phyloP scores from a whole-genome alignment of 2,329 filamentous ascomycete species.

The Thermoascus crustaceus region DNA sequence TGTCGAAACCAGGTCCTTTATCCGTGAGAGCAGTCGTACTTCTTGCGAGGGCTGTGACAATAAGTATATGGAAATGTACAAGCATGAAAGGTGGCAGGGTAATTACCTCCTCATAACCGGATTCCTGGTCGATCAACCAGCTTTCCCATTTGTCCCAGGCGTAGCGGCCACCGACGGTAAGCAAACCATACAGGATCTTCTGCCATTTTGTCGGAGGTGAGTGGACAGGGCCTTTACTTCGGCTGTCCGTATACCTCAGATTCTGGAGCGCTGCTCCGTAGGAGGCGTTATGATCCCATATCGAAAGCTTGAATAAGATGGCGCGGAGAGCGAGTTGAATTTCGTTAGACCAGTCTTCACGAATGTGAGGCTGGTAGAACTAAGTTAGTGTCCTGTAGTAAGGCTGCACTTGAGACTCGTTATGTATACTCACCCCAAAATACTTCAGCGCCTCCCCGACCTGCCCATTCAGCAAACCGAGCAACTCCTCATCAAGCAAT shows the following conservation, averaged over 20 bases:
- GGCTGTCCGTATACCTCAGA: constrained; percentile 78
- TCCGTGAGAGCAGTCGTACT: constrained; percentile 52
- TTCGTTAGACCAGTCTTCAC: constrained; percentile 81
- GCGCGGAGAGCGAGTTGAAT: constrained; percentile 70
- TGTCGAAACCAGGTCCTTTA: constrained; percentile 63
- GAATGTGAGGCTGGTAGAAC: constrained; percentile 48
- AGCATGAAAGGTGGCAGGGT: not conserved
- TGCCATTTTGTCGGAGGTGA: constrained; percentile 70
- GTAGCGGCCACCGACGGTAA: constrained; percentile 83
- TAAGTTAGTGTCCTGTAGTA: constrained; percentile 4
- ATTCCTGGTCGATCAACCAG: constrained; percentile 68
- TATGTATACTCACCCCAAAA: constrained; percentile 52
- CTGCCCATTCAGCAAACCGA: constrained; percentile 76
- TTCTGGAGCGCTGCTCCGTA: constrained; percentile 93
- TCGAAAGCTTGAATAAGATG: constrained; percentile 83
- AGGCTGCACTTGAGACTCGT: not conserved
- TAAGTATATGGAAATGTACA: constrained; percentile 9
- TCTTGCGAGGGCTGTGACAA: constrained; percentile 36
- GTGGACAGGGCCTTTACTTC: constrained; percentile 54
- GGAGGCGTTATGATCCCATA: constrained; percentile 94
- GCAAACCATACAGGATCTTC: constrained; percentile 72
- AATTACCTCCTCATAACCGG: constrained; percentile 57
- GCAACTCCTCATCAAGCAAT: constrained; percentile 83
- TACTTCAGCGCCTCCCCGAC: constrained; percentile 84
- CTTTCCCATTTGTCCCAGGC: constrained; percentile 88